Conservation (phyloP, 495 filamentous ascomycete species). For the Tuber calosporum region DNA sequence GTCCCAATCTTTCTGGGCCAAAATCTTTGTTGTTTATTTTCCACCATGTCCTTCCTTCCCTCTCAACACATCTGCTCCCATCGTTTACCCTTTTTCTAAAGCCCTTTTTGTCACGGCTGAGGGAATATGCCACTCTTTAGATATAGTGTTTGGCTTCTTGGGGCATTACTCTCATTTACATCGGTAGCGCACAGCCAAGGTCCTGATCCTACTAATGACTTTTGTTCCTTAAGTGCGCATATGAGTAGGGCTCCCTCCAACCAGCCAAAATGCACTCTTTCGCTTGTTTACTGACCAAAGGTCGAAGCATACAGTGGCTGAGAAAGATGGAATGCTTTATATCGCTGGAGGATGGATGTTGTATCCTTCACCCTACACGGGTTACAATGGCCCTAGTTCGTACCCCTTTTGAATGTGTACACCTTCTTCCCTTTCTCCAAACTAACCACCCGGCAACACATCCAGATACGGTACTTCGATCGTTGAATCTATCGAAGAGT, state of each 20-base stretch:
- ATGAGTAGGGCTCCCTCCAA: background rate
- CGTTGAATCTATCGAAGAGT: background rate
- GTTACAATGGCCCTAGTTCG: constrained; percentile 14
- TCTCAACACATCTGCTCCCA: background rate
- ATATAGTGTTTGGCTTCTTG: background rate
- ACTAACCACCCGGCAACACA: background rate
- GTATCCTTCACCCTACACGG: constrained; percentile 1
- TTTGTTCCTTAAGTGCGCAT: background rate
- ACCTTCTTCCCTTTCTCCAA: background rate
- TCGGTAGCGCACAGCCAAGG: background rate
- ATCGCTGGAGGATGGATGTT: constrained; percentile 9
- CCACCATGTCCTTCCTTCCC: background rate
- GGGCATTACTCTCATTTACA: background rate
- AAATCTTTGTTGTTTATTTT: background rate
- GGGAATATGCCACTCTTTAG: background rate
- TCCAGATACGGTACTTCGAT: constrained; percentile 8
- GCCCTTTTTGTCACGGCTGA: background rate
- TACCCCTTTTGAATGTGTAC: background rate
- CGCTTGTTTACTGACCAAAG: constrained; percentile 1
- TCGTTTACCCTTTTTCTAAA: background rate
- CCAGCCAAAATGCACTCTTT: background rate
- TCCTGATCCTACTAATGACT: background rate
- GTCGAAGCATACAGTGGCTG: constrained; percentile 2
- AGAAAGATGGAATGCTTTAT: constrained; percentile 2
- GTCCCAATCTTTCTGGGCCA: background rate